phyloP scores from a whole-genome alignment of 352 stramenopile genomes.

The Phytophthora agathidicida region DNA sequence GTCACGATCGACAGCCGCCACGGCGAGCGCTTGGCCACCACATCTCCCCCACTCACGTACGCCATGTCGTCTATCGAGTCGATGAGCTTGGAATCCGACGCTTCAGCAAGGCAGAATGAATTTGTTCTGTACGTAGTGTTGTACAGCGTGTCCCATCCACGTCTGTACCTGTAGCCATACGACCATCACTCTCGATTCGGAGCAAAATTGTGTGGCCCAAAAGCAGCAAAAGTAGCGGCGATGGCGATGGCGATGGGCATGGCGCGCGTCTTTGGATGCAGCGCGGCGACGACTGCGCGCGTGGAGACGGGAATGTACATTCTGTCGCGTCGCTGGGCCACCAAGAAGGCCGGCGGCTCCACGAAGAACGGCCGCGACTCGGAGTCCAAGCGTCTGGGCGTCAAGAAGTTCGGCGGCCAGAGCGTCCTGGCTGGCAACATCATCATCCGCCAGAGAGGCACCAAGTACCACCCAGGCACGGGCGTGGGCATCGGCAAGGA shows the following conservation, averaged over 20 bases:
- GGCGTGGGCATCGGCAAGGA: slow-evolving; percentile 95
- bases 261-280: slow-evolving; percentile 68
- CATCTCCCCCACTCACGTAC: slow-evolving; percentile 64
- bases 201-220: slow-evolving; percentile 31
- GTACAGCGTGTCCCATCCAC: too few species aligned
- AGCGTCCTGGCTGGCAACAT: slow-evolving; percentile 95
- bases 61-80: slow-evolving; percentile 43
- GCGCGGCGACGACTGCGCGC: slow-evolving; percentile 22
- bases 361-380: slow-evolving; percentile 98
- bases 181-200: slow-evolving; percentile 11
- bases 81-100: neutral
- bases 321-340: slow-evolving; percentile 80
- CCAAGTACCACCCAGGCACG: slow-evolving; percentile 94
- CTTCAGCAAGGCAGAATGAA: slow-evolving; percentile 3
- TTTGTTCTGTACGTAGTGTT: too few species aligned
- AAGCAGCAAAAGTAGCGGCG: slow-evolving; percentile 11
- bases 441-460: slow-evolving; percentile 97
- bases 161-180: neutral
- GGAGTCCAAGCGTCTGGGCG: slow-evolving; percentile 94
- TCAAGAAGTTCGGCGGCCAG: slow-evolving; percentile 96
- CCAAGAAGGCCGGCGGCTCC: slow-evolving; percentile 97
- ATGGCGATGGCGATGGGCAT: slow-evolving; percentile 83
- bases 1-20: slow-evolving; percentile 75
- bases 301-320: slow-evolving; percentile 44
- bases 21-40: slow-evolving; percentile 69